Percentiles rank a stretch among this genome's conserved stretches.
phyloP scores from a whole-genome alignment of 2,329 filamentous ascomycete species.

The Ophiosphaerella herpotricha region DNA sequence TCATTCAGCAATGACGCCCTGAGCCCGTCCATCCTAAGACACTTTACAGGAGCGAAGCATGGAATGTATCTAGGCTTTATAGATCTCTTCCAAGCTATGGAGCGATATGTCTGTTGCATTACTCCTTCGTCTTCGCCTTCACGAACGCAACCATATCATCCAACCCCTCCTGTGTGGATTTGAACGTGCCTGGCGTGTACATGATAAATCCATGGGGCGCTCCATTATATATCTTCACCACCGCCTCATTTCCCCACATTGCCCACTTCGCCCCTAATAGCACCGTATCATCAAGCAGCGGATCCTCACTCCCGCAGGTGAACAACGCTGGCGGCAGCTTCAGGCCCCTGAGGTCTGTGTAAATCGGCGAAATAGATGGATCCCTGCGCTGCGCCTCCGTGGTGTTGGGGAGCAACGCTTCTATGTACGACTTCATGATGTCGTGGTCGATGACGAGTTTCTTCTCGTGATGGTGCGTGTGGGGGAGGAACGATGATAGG shows the following conservation, averaged over 20 bases:
- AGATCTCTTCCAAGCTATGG: no score
- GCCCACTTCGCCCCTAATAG: conserved; percentile 61
- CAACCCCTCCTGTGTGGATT: conserved; percentile 45
- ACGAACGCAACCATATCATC: conserved; percentile 49
- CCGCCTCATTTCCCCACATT: conserved; percentile 55
- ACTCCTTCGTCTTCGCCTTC: conserved; percentile 30
- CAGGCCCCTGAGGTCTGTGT: conserved; percentile 48
- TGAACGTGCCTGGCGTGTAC: conserved; percentile 45
- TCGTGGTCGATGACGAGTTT: conserved; percentile 53
- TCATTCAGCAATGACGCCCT: not conserved
- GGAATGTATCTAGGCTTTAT: no score
- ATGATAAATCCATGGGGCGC: conserved; percentile 59
- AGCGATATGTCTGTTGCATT: not conserved
- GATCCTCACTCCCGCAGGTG: conserved; percentile 60
- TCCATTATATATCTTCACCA: conserved; percentile 60
- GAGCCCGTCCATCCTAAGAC: not conserved
- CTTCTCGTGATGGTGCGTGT: conserved; percentile 45
- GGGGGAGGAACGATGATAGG: conserved; percentile 50
- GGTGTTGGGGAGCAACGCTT: conserved; percentile 52
- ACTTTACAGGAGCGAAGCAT: no score
- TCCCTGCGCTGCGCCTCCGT: conserved; percentile 49
- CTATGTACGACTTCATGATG: conserved; percentile 53
- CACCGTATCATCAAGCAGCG: conserved; percentile 57
- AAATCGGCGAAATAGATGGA: conserved; percentile 56
- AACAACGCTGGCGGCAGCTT: conserved; percentile 60